These are phyloP conservation scores for Zasmidium angulare DNA, from an alignment of 2,329 filamentous ascomycete species.

Conservation along the genomic window DNA sequence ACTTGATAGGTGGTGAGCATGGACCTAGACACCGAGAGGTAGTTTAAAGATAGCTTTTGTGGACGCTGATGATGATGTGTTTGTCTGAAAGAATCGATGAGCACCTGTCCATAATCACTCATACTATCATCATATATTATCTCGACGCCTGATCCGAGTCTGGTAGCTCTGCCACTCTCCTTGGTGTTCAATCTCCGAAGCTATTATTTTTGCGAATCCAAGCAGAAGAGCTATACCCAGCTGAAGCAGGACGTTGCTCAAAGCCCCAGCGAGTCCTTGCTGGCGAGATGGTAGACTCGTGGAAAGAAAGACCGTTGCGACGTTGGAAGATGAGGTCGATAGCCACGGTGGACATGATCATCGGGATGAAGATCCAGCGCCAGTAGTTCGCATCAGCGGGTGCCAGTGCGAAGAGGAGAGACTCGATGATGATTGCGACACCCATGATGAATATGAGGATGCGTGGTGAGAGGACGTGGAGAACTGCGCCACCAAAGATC, in stretches of 20 bases:
- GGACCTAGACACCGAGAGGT: no score
- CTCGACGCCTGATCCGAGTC: no score
- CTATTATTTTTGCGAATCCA: slow-evolving; percentile 66
- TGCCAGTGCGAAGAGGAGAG: slow-evolving; percentile 64
- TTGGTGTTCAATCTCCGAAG: slow-evolving; percentile 47
- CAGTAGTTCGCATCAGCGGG: slow-evolving; percentile 62
- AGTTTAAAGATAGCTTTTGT: no score
- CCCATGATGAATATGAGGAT: slow-evolving; percentile 63
- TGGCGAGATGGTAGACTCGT: slow-evolving; percentile 65
- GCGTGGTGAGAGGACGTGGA: slow-evolving; percentile 65
- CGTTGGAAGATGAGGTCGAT: slow-evolving; percentile 75
- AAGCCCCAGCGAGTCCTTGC: slow-evolving; percentile 70
- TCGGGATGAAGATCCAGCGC: slow-evolving; percentile 71
- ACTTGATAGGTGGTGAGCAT: slow-evolving; percentile 3
- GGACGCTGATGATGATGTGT: no score
- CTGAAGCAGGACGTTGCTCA: slow-evolving; percentile 70
- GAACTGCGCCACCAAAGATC: slow-evolving; percentile 62
- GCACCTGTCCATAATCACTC: no score
- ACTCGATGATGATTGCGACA: slow-evolving; percentile 58
- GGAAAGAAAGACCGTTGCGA: slow-evolving; percentile 73
- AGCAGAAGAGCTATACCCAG: slow-evolving; percentile 71
- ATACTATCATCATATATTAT: no score
- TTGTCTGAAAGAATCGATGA: no score
- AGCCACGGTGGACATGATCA: slow-evolving; percentile 68
- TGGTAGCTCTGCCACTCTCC: slow-evolving; percentile 58